Base-by-base conservation (phyloP, 345 rosid genomes). In the Brassica nigra region DNA sequence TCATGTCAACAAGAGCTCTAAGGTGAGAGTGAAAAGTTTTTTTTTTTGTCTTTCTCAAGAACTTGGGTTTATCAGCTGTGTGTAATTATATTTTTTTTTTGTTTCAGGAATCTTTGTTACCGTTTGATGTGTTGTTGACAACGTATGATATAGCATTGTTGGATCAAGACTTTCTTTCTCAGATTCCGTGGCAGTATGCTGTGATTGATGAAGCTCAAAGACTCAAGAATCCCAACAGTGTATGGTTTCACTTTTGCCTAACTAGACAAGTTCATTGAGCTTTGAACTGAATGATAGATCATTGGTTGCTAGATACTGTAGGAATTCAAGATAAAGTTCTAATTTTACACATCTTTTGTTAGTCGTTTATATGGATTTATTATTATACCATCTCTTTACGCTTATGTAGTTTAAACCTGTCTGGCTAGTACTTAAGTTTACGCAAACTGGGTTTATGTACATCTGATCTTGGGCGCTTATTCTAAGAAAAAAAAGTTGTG, bases 121-220 rank as follows among this genome's bases (percentile, higher is more conserved):
- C 49, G 49, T 42, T 42, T 42, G 14, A 42, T 42, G 14, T 42
- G 49, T 42, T 42, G 14, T 42, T 42, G 49, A 42, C 49, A 42
- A 42, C 49, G 49, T 42, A 42, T 42, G 49, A 42, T 9, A 42
- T 42, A 10, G 14, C 49, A 10, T 42, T 42, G 49, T 14, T 42
- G 49, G 49, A 42, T 42, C 49, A 42, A 42, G 49, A 42, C 49
- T 42, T 39, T 39, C 47, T 42, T 10, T 42, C 49, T 42, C 49
- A 42, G 49, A 42, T 42, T 42, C 49, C 49, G 49, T 42, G 49
- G 49, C 49, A 42, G 49, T 42, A 42, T 42, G 77, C 97, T 58
- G 68, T 94, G 34, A 85, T 90, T 81, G 98, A 94, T 76, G 97
- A 94, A 85, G 97, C 97, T 77, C 97, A 94, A 80, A 85, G 98